Evolutionary conservation across 345 rosid genomes (phyloP), one percentile per base, ranked within the genome.

Genomic region (Toxicodendron radicans): DNA sequence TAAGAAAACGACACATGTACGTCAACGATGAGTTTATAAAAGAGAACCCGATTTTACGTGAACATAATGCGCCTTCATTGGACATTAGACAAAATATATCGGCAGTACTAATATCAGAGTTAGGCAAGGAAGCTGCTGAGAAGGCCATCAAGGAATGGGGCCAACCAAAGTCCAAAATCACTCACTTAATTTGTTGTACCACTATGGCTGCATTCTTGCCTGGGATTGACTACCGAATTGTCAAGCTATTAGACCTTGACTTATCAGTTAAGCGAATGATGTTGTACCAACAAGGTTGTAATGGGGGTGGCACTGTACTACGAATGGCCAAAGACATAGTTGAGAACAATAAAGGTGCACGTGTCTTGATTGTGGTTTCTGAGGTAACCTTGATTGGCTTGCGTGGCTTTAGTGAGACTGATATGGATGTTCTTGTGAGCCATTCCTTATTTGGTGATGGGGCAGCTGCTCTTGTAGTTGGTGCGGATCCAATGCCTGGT

Each of bases 161-260:
- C 4, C 84, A 83, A 66, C 84, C 85, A 63, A 85, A 81, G 69
- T 87, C 91, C 33, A 81, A 80, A 57, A 80, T 87, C 75, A 87
- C 91, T 24, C 87, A 87, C 66, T 33, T 87, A 10, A 71, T 87
- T 68, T 85, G 83, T 35, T 83, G 89, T 82, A 85, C 91, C 16
- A 75, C 81, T 2, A 79, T 82, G 21, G 86, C 85, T 0, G 80
- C 80, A 1, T 86, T 83, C 81, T 83, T 87, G 91, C 89, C 89
- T 0, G 89, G 91, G 2, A 85, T 81, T 41, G 91, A 87, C 66
- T 83, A 80, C 78, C 84, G 79, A 63, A 85, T 87, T 69, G 73
- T 84, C 61, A 83, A 85, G 73, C 85, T 87, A 58, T 21, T 87
- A 20, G 89, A 86, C 48, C 84, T 87, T 11, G 74, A 80, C 51